Base-by-base conservation (phyloP, 2,329 filamentous ascomycete species). In the Akanthomyces lecanii region DNA sequence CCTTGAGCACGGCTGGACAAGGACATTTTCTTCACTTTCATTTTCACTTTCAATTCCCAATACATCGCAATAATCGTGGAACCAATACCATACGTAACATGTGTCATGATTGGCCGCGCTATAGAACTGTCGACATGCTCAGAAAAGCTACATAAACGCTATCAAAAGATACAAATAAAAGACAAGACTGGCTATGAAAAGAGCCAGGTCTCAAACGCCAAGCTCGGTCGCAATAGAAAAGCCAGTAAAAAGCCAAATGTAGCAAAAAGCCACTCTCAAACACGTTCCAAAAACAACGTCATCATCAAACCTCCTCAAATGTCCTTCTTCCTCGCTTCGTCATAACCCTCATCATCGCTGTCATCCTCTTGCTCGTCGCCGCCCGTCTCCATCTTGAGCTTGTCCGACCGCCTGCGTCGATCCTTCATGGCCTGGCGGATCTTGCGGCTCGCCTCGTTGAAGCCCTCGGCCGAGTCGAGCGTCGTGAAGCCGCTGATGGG, bases 401-500 rank as follows among this genome's bases (percentile, higher is more conserved):
- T 72, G 63, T 77, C 73, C 66, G 81, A 85, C 79, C 79, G 83
- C 67, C 78, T 75, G 67, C 90, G 81, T 66, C 82, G 74, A 65
- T 83, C 73, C 72, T 88, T 83, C 90, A 98, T 96, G 5, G 92
- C 92, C 68, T 88, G 89, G 61, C 90, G 84, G 68, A 98, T 92
- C 78, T 90, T 92, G 75, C 86, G 85, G 71, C 86, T 92, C 2
- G 96, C 91, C 75, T 96, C 89, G 62, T 94, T 89, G 65, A 97
- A 85, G 2, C 89, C 87, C 55, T 86, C 89, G 54, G 87, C 85
- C 2, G 84, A 85, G 69, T 91, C 83, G 61, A 89, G 75, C 7
- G 79, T 78, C 28, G 84, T 96, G 69, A 96, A 90, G 2, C 82
- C 85, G 70, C 87, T 87, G 65, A 94, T 76, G 1, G 85, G 84